Conservation (phyloP, 2,329 filamentous ascomycete genomes). For the Neonectria neomacrospora region DNA sequence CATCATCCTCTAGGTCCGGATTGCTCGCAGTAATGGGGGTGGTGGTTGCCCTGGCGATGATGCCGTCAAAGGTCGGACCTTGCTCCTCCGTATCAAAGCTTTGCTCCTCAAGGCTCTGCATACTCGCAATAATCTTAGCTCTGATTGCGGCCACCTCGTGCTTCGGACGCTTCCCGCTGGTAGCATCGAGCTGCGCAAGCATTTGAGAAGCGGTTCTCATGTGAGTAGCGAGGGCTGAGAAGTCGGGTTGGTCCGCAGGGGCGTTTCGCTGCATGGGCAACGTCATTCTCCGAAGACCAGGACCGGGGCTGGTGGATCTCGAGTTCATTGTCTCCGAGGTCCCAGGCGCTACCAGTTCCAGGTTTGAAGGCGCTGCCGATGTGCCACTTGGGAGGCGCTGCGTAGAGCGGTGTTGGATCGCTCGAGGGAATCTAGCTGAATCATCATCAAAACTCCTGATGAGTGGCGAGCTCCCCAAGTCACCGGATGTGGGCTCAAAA, state of each 20-base stretch:
- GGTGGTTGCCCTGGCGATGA: slow-evolving; percentile 78
- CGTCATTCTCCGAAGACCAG: slow-evolving; percentile 67
- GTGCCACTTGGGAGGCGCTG: slow-evolving; percentile 71
- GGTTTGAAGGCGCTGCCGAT: slow-evolving; percentile 68
- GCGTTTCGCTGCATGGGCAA: slow-evolving; percentile 65
- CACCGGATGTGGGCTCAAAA: slow-evolving; percentile 83
- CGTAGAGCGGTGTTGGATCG: slow-evolving; percentile 47
- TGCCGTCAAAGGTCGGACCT: slow-evolving; percentile 81
- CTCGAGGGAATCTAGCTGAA: slow-evolving; percentile 46
- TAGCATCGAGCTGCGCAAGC: slow-evolving; percentile 84
- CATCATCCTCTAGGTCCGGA: slow-evolving; percentile 67
- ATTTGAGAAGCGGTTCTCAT: slow-evolving; percentile 91
- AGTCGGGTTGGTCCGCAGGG: slow-evolving; percentile 77
- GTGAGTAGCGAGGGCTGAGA: slow-evolving; percentile 84
- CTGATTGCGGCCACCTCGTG: slow-evolving; percentile 86
- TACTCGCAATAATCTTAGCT: slow-evolving; percentile 88
- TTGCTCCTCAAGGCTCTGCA: slow-evolving; percentile 88
- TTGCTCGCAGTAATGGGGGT: slow-evolving; percentile 53
- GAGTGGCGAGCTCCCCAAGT: slow-evolving; percentile 78
- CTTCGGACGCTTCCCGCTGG: slow-evolving; percentile 81
- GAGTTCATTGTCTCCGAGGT: slow-evolving; percentile 76
- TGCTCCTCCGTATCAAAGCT: slow-evolving; percentile 82
- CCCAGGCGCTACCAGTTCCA: slow-evolving; percentile 72
- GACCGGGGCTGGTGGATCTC: slow-evolving; percentile 73
- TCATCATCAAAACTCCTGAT: slow-evolving; percentile 69